Base-by-base conservation (phyloP, 352 stramenopile genomes). In the Phytophthora idaei region DNA sequence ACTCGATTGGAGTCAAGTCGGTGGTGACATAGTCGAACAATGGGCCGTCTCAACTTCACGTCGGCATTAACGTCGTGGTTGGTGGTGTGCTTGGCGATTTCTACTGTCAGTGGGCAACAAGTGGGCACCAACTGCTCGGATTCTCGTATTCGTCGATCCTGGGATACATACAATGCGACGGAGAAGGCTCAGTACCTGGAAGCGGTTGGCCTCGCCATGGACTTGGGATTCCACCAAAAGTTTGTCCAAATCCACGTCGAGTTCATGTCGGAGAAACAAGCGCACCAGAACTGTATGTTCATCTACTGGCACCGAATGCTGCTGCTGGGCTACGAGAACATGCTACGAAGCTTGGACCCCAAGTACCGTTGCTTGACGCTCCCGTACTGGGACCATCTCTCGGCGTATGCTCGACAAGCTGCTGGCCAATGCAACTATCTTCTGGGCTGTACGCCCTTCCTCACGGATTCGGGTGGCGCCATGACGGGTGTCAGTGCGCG, bases 261-360 rank as follows among this genome's bases (percentile, higher is more conserved):
- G 12, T 57, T 47, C 4, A 28, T 67, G 21, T 85, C 77, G 6
- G 81, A 79, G 28, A 63, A 68, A 5, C 67, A 89, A 57, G 83
- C 83, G 2, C 83, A 92, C 41, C 55, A 59, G 21, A 73, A 72
- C 39, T 90, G 81, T 53, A 82, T 89, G 76, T 92, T 92, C 69
- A 80, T 83, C 29, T 90, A 90, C 68, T 92, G 84, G 81, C 84
- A 92, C 50, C 84, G 84, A 12, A 77, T 78, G 63, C 72, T 87
- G 44, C 48, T 90, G 0, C 46, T 92, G 7, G 84, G 70, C 3
- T 92, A 85, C 45, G 83, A 92, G 50, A 92, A 92, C 66, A 92
- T 92, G 83, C 72, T 92, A 3, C 79, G 83, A 2, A 82, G 73
- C 29, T 65, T 87, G 2, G 71, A 46, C 1, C 2, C 57, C 1